phyloP scores from a whole-genome alignment of 495 filamentous ascomycete species.

The Aspergillus kassunensis region DNA sequence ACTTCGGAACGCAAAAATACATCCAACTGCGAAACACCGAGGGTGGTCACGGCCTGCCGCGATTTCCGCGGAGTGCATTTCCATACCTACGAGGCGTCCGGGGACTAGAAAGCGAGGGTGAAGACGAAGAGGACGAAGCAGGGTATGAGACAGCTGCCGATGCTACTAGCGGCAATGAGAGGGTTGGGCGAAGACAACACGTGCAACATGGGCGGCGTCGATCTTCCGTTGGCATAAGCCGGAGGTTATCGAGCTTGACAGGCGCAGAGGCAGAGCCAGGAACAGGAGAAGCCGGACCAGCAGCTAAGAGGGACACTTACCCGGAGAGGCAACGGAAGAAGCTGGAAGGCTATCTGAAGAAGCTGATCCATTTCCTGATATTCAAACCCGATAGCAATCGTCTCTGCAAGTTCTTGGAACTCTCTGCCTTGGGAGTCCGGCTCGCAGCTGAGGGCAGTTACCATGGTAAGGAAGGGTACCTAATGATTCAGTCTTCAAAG shows the following conservation, averaged over 20 bases:
- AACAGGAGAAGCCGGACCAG: slow-evolving; percentile 36
- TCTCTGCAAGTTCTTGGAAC: slow-evolving; percentile 90
- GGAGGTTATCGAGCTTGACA: slow-evolving; percentile 55
- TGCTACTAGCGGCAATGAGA: slow-evolving; percentile 55
- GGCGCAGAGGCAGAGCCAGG: slow-evolving; percentile 42
- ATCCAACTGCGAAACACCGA: slow-evolving; percentile 56
- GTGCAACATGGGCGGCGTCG: slow-evolving; percentile 39
- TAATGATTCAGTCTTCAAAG: slow-evolving; percentile 86
- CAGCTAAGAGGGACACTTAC: slow-evolving; percentile 51
- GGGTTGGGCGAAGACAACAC: slow-evolving; percentile 41
- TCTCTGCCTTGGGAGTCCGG: slow-evolving; percentile 92
- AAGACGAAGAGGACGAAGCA: slow-evolving; percentile 75
- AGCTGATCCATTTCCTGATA: slow-evolving; percentile 90
- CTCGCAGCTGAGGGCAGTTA: slow-evolving; percentile 94
- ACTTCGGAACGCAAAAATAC: slow-evolving; percentile 75
- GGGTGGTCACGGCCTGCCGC: slow-evolving; percentile 61
- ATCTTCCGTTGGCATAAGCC: slow-evolving; percentile 52
- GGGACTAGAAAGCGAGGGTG: slow-evolving; percentile 70
- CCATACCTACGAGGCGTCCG: slow-evolving; percentile 82
- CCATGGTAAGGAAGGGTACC: slow-evolving; percentile 94
- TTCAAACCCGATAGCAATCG: slow-evolving; percentile 95
- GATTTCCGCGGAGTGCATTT: slow-evolving; percentile 86
- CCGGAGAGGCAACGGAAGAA: slow-evolving; percentile 74
- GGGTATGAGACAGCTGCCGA: slow-evolving; percentile 55
- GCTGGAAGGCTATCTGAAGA: slow-evolving; percentile 87